Evolutionary conservation across 768 basidiomycete species (phyloP), one percentile per base, ranked within the genome.

Genomic region (Mycena belliarum): DNA sequence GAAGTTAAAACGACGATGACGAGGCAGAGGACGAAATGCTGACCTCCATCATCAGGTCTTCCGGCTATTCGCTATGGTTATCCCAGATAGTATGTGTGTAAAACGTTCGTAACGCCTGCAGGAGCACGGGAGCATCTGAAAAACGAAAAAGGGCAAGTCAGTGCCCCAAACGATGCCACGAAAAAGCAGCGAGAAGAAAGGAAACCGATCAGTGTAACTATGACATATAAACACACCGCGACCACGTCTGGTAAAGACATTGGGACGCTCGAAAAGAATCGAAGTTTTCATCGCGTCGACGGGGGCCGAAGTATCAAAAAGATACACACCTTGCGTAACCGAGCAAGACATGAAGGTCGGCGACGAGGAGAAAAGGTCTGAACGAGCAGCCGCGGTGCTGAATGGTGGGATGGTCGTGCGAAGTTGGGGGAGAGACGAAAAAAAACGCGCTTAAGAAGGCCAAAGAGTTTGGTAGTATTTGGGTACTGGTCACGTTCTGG

Each of bases 151-250:
- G 4, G 35, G 15, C 12, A 38, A 38, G 18, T 38, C 18, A 38
- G 37, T n/a, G 86, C 87, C 87, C 78, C 53, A 45, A 8, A 47
- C 61, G 23, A 15, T 29, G 23, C 37, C 18, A 38, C 12, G 12
- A 4, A 38, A 38, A 16, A 35, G 11, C 6, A 52, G 29, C 46
- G 23, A 29, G 21, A 58, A 9, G 18, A 9, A 47, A 21, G 14
- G 37, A 65, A 73, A 79, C 81, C 76, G 79, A 82, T 91, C 89
- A 90, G 88, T 86, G 88, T 91, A 90, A 90, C 89, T 89, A 91
- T 91, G 89, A 91, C 88, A 81, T 77, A 77, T 68, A 68, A 69
- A n/a, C 76, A 74, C 88, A 84, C 77, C 60, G 82, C 71, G 32
- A 70, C 77, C 71, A 72, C 68, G 73, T 75, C 78, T 69, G 66